phyloP scores from a whole-genome alignment of 495 filamentous ascomycete genomes.

The Pseudevernia furfuracea region DNA sequence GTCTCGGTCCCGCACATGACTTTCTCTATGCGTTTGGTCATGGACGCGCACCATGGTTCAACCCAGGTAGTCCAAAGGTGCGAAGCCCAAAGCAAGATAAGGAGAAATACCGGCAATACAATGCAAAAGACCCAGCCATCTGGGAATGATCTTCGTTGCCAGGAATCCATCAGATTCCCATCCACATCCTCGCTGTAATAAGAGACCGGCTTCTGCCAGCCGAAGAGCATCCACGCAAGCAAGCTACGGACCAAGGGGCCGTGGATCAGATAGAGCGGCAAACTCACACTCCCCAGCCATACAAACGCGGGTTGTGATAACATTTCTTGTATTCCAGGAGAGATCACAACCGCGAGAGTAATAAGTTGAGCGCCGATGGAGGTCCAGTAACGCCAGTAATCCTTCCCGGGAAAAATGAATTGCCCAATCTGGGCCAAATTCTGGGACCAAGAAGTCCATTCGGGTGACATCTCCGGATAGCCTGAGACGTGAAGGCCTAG shows the following conservation, averaged over 20 bases:
- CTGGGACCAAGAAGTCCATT: slow-evolving; percentile 52
- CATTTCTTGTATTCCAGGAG: slow-evolving; percentile 7
- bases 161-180: slow-evolving; percentile 8
- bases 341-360: slow-evolving; percentile 18
- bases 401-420: slow-evolving; percentile 21
- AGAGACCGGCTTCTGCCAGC: slow-evolving; percentile 11
- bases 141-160: slow-evolving; percentile 16
- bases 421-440: slow-evolving; percentile 19
- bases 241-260: slow-evolving; percentile 24
- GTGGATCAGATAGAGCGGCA: slow-evolving; percentile 27
- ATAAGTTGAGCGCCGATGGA: slow-evolving; percentile 22
- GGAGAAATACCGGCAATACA: slow-evolving; percentile 14
- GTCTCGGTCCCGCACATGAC: slow-evolving; percentile 7
- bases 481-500: slow-evolving; percentile 44
- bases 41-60: slow-evolving; percentile 19
- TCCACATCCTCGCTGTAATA: slow-evolving; percentile 6
- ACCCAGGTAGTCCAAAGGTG: slow-evolving; percentile 22
- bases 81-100: slow-evolving; percentile 11
- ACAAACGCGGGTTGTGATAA: slow-evolving; percentile 18
- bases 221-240: slow-evolving; percentile 26
- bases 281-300: slow-evolving; percentile 25
- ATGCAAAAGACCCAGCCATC: slow-evolving; percentile 17
- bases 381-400: slow-evolving; percentile 21
- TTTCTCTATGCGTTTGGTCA: slow-evolving; percentile 16
- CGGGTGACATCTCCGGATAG: slow-evolving; percentile 50